Conservation (phyloP, 805 yeast genomes). For the Schwanniomyces sp. region DNA sequence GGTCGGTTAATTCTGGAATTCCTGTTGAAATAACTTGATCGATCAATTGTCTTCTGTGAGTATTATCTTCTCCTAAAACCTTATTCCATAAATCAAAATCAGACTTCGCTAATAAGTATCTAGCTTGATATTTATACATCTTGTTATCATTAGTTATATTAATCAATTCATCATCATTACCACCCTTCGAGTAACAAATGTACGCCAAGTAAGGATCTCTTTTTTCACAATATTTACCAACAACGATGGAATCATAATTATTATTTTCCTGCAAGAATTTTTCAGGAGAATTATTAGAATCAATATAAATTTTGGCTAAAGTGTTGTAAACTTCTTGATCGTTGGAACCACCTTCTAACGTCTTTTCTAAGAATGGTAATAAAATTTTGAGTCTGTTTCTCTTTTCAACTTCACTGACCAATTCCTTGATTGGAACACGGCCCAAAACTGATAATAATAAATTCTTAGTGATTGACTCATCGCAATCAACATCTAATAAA, state of each 20-base stretch:
- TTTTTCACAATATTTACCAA: conserved; percentile 98
- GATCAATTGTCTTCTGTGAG: conserved; percentile 85
- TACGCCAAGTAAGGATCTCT: conserved; percentile 98
- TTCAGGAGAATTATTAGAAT: conserved; percentile 96
- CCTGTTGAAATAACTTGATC: conserved; percentile 97
- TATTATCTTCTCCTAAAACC: conserved; percentile 73
- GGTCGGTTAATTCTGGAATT: conserved; percentile 88
- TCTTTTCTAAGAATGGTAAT: conserved; percentile 89
- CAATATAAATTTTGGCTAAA: conserved; percentile 95
- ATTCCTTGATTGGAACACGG: conserved; percentile 86
- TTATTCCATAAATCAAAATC: conserved; percentile 79
- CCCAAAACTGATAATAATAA: conserved; percentile 85
- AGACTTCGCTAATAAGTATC: conserved; percentile 87
- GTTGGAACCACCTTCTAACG: conserved; percentile 77
- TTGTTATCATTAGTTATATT: conserved; percentile 93
- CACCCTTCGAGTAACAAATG: conserved; percentile 95
- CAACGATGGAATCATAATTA: conserved; percentile 87
- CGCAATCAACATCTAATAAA: conserved; percentile 94
- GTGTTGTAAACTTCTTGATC: conserved; percentile 94
- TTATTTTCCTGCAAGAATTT: conserved; percentile 91
- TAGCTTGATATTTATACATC: conserved; percentile 99
- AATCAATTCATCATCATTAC: conserved; percentile 85
- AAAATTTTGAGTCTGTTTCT: conserved; percentile 90
- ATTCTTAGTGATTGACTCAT: conserved; percentile 79
- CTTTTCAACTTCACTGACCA: conserved; percentile 93